Evolutionary conservation across 1,284 basidiomycete species (phyloP).

Genomic region (Pseudozyma sp.): DNA sequence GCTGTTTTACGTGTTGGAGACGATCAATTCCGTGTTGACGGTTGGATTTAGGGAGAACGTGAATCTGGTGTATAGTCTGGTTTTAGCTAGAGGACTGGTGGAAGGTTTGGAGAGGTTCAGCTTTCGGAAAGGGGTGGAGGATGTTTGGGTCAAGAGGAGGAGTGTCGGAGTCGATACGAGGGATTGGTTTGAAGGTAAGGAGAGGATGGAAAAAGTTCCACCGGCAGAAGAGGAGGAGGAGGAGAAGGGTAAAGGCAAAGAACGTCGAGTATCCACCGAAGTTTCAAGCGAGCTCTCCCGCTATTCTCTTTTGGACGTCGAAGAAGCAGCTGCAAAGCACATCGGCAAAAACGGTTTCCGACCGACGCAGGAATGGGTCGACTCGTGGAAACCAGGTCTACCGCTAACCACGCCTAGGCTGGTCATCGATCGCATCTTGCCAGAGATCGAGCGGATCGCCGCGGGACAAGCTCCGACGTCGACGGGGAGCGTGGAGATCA

Average conservation of each 20-base stretch:
- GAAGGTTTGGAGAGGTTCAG: conserved; percentile 90
- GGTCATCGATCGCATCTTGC: conserved; percentile 48
- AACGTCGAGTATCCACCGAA: conserved; percentile 36
- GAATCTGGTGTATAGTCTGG: conserved; percentile 85
- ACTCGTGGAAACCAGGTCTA: conserved; percentile 50
- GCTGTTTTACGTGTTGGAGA: conserved; percentile 91
- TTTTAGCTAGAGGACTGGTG: conserved; percentile 83
- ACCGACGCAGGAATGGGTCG: conserved; percentile 61
- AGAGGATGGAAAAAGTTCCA: conserved; percentile 29
- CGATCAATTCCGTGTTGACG: conserved; percentile 83
- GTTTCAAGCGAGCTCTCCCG: conserved; percentile 24
- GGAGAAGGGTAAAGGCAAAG: conserved; percentile 36
- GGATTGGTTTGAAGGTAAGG: conserved; percentile 34
- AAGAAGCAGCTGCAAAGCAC: conserved; percentile 33
- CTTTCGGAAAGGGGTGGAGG: conserved; percentile 81
- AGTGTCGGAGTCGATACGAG: conserved; percentile 22
- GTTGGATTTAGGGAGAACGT: conserved; percentile 77
- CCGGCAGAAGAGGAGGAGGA: conserved; percentile 2
- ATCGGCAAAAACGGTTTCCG: conserved; percentile 62
- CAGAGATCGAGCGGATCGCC: conserved; percentile 56
- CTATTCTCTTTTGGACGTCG: conserved; percentile 30
- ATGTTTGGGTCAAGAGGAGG: conserved; percentile 73
- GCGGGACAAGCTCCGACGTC: conserved; percentile 11
- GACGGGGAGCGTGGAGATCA: conserved; percentile 13
- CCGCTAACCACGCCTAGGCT: conserved; percentile 43